Conservation (phyloP, 441 rosid species). For the Hura crepitans region DNA sequence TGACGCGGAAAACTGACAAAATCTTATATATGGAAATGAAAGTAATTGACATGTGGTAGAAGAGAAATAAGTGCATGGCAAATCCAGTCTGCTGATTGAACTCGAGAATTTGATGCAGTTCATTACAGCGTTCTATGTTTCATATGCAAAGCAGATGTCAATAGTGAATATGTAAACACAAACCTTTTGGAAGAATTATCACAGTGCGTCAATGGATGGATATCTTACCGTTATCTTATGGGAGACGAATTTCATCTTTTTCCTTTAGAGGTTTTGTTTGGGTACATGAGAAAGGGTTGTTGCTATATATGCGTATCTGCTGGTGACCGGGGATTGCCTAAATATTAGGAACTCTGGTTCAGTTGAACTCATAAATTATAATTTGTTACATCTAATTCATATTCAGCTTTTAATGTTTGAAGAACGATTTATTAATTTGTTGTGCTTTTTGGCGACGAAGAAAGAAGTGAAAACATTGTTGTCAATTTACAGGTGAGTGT, state of each 20-base stretch:
- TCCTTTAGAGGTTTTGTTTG: too few relatives aligned
- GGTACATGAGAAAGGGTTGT: background rate
- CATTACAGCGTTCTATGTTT: background rate
- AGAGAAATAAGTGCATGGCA: background rate
- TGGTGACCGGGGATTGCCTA: too few relatives aligned
- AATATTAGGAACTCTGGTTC: too few relatives aligned
- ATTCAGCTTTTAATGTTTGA: too few relatives aligned
- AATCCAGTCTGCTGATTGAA: too few relatives aligned
- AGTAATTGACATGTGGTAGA: background rate
- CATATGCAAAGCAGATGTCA: background rate
- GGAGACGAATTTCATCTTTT: too few relatives aligned
- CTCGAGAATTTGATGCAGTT: background rate
- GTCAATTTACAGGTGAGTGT: constrained; percentile 65
- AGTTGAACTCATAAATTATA: too few relatives aligned
- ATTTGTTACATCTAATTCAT: background rate
- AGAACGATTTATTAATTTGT: background rate
- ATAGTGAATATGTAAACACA: background rate
- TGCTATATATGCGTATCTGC: background rate
- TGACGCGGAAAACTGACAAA: background rate
- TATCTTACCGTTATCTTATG: too few relatives aligned
- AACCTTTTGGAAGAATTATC: too few relatives aligned
- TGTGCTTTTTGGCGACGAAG: background rate
- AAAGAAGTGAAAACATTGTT: too few relatives aligned
- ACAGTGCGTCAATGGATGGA: too few relatives aligned
- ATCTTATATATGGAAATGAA: background rate